phyloP scores from a whole-genome alignment of 2,329 filamentous ascomycete genomes.

The Penicillium sp. region DNA sequence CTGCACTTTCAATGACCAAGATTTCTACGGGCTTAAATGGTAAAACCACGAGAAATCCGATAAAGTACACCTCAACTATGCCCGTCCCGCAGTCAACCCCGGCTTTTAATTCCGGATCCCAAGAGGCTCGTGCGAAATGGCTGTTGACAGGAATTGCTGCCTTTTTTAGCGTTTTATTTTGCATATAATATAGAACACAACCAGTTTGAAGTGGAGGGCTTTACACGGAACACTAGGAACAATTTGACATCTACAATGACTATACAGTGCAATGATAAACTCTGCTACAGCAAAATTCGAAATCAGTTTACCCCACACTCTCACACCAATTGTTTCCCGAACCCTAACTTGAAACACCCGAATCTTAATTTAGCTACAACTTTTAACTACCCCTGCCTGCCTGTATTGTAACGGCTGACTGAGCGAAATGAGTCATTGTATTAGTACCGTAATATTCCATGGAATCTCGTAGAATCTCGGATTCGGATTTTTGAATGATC shows the following conservation, averaged over 20 bases:
- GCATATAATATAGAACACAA: not conserved
- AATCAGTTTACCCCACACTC: constrained; percentile 1
- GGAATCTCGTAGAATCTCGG: not conserved
- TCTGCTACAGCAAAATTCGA: constrained; percentile 1
- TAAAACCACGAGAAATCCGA: not conserved
- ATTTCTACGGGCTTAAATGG: not conserved
- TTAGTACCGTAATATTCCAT: not conserved
- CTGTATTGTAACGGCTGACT: not conserved
- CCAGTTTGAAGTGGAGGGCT: not conserved
- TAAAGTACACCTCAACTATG: not conserved
- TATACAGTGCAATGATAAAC: not conserved
- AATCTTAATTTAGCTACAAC: not conserved
- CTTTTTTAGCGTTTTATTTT: not conserved
- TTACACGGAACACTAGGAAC: not conserved
- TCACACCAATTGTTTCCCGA: not conserved
- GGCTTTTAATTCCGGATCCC: not conserved
- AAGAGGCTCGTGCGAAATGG: not conserved
- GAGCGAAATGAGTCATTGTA: not conserved
- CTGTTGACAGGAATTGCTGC: not conserved
- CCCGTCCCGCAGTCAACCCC: not conserved
- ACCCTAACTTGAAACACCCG: not conserved
- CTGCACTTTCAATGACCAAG: not conserved
- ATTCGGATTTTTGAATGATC: not conserved
- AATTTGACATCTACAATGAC: no score
- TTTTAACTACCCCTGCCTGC: not conserved